Percentiles rank a stretch among this genome's conserved stretches.
Conservation (phyloP, 495 filamentous ascomycete genomes). For the Parathielavia hyrcaniae region DNA sequence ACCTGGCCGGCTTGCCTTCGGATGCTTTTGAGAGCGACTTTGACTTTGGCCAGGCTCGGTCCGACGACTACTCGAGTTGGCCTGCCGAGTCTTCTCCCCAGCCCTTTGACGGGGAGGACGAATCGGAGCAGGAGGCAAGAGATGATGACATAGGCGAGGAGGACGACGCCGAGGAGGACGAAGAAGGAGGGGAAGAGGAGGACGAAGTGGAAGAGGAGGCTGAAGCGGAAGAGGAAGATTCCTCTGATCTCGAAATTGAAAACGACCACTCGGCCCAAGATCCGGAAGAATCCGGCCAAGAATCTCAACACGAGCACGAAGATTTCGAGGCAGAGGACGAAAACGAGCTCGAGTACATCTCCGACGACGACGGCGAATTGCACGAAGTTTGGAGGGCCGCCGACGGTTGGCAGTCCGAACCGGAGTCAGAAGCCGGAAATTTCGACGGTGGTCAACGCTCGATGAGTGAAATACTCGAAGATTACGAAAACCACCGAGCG, state of each 20-base stretch:
- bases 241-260: background rate
- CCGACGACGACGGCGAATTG: background rate
- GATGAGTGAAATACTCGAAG: background rate
- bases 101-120: background rate
- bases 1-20: background rate
- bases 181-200: conserved; percentile 1
- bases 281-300: background rate
- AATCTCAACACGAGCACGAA: background rate
- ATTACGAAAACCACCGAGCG: background rate
- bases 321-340: conserved; percentile 9
- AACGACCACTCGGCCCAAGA: background rate
- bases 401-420: background rate
- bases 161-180: background rate
- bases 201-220: background rate
- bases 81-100: background rate
- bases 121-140: conserved; percentile 3
- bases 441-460: background rate
- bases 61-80: background rate
- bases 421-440: background rate
- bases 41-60: background rate
- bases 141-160: no score
- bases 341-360: background rate
- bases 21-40: conserved; percentile 6
- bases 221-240: background rate
- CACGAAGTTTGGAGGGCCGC: background rate